Conservation (phyloP, 2,329 filamentous ascomycete genomes). For the Coleophoma crateriformis region DNA sequence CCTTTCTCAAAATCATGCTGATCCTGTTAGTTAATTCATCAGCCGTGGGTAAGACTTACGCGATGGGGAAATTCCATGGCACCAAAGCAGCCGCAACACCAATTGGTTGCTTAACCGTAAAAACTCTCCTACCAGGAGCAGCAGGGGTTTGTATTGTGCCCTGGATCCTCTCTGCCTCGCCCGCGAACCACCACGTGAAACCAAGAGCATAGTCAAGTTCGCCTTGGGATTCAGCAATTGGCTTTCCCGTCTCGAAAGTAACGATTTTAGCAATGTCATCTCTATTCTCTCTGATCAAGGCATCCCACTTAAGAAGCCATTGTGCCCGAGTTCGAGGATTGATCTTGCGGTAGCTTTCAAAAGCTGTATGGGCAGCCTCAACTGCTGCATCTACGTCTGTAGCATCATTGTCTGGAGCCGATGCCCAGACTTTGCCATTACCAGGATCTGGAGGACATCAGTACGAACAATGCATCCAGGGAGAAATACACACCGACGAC, state of each 20-base stretch:
- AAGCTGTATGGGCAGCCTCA: slow-evolving; percentile 49
- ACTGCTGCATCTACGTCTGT: slow-evolving; percentile 56
- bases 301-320: slow-evolving; percentile 56
- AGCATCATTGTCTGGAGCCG: slow-evolving; percentile 29
- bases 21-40: background rate
- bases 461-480: background rate
- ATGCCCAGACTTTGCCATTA: slow-evolving; percentile 30
- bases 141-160: slow-evolving; percentile 53
- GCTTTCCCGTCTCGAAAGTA: slow-evolving; percentile 49
- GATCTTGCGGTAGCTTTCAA: slow-evolving; percentile 49
- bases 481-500: slow-evolving; percentile 37
- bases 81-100: slow-evolving; percentile 61
- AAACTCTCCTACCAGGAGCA: slow-evolving; percentile 52
- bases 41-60: slow-evolving; percentile 25
- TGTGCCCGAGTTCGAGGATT: slow-evolving; percentile 54
- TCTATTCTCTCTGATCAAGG: slow-evolving; percentile 51
- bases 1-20: slow-evolving; percentile 59
- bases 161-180: slow-evolving; percentile 52
- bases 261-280: slow-evolving; percentile 55
- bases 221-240: slow-evolving; percentile 39
- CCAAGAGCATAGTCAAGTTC: slow-evolving; percentile 43
- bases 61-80: slow-evolving; percentile 65
- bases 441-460: slow-evolving; percentile 35
- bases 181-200: slow-evolving; percentile 45
- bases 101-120: slow-evolving; percentile 68